Percentiles rank a stretch among this genome's conserved stretches.
These are phyloP conservation scores for Oryza meridionalis DNA, from an alignment of 176 grass and related monocot genomes.

Conservation along the genomic window DNA sequence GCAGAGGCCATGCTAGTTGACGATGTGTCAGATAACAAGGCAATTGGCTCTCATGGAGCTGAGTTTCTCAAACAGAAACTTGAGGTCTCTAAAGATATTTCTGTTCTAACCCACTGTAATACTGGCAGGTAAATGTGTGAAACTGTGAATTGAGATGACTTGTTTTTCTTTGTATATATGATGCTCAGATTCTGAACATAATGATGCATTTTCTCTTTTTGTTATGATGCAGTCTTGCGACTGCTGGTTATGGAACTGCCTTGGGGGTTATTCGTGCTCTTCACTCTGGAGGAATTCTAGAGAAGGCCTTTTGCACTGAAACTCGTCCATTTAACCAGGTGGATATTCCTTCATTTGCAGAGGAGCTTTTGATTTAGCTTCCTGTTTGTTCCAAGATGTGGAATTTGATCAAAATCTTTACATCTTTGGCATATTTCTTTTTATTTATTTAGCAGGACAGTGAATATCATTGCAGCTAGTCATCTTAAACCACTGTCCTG, in stretches of 20 bases:
- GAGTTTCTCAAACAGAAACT: constrained; percentile 61
- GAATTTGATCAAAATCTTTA: background rate
- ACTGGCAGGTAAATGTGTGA: constrained; percentile 75
- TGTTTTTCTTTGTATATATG: background rate
- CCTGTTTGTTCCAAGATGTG: background rate
- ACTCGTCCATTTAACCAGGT: constrained; percentile 98
- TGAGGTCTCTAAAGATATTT: constrained; percentile 51
- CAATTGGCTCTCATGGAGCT: constrained; percentile 87
- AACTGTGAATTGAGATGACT: background rate
- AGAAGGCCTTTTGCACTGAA: constrained; percentile 94
- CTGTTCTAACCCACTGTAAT: constrained; percentile 92
- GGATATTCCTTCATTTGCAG: constrained; percentile 17
- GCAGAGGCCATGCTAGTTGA: constrained; percentile 86
- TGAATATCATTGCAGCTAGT: constrained; percentile 10
- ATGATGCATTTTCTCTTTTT: background rate
- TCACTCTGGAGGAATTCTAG: constrained; percentile 62
- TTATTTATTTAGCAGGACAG: background rate
- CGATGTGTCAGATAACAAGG: constrained; percentile 91
- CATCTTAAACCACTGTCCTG: background rate
- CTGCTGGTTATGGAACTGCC: constrained; percentile 97
- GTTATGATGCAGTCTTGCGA: constrained; percentile 70
- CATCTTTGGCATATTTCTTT: background rate
- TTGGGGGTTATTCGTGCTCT: constrained; percentile 88
- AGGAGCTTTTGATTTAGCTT: background rate
- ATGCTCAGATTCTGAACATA: constrained; percentile 25